Base-by-base conservation (phyloP, 106 monocot genomes). In the Hemerocallis citrina region DNA sequence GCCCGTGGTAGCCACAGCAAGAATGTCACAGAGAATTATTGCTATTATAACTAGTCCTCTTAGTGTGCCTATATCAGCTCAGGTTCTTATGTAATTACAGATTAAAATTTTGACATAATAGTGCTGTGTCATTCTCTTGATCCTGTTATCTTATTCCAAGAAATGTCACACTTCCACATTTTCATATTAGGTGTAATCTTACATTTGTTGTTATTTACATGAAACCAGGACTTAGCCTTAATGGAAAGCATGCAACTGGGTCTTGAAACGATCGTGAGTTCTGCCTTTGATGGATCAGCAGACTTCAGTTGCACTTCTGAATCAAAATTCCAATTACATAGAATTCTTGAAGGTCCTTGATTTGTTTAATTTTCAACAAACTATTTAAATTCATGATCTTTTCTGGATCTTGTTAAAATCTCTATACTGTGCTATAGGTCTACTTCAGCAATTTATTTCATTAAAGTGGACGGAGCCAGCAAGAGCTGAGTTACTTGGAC, bases 221-320 rank as follows among this genome's bases (percentile, higher is more conserved):
- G 43, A 52, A 29, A 20, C 29, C 71, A 96, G 96, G 81, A 71
- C 34, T 19, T 79, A 55, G 74, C 69, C 35, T 64, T 91, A 61
- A 47, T 96, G 64, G 96, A 96, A 82, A 81, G 87, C 64, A 64
- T 80, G 62, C 81, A 96, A 33, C 59, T 79, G 12, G 91, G 81
- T 23, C 74, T 96, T 28, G 96, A 96, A 77, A 77, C 79, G 37
- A 72, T 88, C 55, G 66, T 91, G 24, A 48, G 35, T 81, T 74
- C 84, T 50, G 62, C 74, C 63, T 91, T 91, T 77, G 91, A 90
- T 65, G 78, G 79, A 51, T 65, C 86, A 39, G 24, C 49, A 40
- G 76, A 75, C 19, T 48, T 54, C 54, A 47, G 19, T 55, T 55
- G 34, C 55, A 21, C 64, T 17, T 48, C 79, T 61, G 79, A 84